Conservation (phyloP, 192 early-diverging fungal genomes). For the Backusella australiensis region DNA sequence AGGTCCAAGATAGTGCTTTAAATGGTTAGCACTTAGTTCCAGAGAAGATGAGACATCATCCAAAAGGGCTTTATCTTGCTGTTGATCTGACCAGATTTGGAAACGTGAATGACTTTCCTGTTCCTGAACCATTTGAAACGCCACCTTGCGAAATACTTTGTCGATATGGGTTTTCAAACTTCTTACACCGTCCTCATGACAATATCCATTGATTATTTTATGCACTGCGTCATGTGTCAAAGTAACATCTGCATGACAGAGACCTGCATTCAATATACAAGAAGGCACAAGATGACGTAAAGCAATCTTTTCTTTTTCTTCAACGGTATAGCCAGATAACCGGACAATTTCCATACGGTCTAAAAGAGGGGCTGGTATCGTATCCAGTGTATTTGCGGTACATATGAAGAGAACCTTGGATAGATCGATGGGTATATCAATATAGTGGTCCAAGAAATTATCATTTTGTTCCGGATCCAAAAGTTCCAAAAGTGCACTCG, state of each 20-base stretch:
- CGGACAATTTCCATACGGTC: constrained; percentile 99
- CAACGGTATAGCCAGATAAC: constrained; percentile 84
- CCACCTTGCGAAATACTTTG: constrained; percentile 97
- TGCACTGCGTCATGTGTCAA: constrained; percentile 81
- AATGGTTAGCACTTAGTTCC: constrained; percentile 62
- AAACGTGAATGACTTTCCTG: neutral
- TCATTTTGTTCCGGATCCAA: constrained; percentile 98
- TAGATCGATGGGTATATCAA: constrained; percentile 97
- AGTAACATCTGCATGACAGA: constrained; percentile 65
- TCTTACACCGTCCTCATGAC: constrained; percentile 94
- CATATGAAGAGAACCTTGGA: constrained; percentile 99
- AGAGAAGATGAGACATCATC: constrained; percentile 53
- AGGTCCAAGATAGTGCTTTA: constrained; percentile 91
- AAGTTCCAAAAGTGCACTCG: constrained; percentile 92
- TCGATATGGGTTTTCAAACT: constrained; percentile 98
- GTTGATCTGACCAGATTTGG: neutral
- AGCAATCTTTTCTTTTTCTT: constrained; percentile 90
- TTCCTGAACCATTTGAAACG: constrained; percentile 30
- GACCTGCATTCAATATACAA: constrained; percentile 74
- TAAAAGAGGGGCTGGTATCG: constrained; percentile 95
- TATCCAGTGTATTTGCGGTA: constrained; percentile 97
- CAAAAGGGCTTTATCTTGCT: constrained; percentile 36
- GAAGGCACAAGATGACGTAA: constrained; percentile 83
- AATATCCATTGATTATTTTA: constrained; percentile 84
- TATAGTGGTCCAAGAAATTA: constrained; percentile 97